A percentile compares a stretch with the other conserved stretches of the same genome.
Conservation (phyloP, 1,284 basidiomycete species). For the Malassezia equina region DNA sequence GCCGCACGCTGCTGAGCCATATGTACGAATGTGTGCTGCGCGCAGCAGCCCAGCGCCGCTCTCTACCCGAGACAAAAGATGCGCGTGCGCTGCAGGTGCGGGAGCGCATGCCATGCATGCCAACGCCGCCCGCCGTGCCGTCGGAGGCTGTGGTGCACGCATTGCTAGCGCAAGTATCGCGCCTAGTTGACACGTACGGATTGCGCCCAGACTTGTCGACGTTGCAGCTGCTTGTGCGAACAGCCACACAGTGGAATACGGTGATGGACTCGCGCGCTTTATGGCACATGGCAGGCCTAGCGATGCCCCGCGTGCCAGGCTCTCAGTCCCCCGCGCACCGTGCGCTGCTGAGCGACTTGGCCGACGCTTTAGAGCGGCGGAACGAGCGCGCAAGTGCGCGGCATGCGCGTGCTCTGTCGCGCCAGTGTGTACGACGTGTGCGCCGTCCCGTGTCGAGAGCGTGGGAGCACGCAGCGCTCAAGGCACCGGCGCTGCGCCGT, state of each 20-base stretch:
- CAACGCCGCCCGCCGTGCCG: background rate
- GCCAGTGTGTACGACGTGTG: constrained; percentile 4
- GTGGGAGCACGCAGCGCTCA: no score
- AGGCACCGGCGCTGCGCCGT: background rate
- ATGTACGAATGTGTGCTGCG: constrained; percentile 5
- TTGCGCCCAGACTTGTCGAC: background rate
- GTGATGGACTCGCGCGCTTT: constrained; percentile 9
- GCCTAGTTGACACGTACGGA: background rate
- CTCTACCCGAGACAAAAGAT: background rate
- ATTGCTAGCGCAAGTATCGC: background rate
- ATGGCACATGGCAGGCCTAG: constrained; percentile 8
- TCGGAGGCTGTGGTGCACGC: background rate
- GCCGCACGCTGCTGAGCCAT: background rate
- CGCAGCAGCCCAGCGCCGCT: background rate
- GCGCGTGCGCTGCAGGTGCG: background rate
- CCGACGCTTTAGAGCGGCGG: constrained; percentile 5
- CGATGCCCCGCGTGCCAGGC: background rate
- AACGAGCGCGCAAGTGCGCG: constrained; percentile 1
- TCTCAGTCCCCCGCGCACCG: background rate
- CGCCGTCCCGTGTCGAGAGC: background rate
- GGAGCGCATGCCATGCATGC: background rate
- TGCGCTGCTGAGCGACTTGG: background rate
- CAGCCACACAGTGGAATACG: constrained; percentile 4
- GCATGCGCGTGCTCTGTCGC: background rate
- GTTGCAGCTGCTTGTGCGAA: constrained; percentile 4